Base-by-base conservation (phyloP, 2,329 filamentous ascomycete species). In the Penicillium sp. region DNA sequence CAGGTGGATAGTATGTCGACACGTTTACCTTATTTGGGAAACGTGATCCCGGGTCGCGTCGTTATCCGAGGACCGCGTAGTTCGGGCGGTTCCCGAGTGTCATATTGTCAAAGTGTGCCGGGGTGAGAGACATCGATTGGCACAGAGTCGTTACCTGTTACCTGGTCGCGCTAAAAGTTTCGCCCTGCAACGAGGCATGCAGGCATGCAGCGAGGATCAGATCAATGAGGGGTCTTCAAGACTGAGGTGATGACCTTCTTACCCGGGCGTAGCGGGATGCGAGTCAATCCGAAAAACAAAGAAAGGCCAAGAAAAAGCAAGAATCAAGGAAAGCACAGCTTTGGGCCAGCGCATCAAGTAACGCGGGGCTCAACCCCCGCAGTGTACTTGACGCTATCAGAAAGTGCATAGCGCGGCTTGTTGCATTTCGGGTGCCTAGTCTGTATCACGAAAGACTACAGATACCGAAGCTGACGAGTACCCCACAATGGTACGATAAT, bases 291-390 rank as follows among this genome's bases (percentile, higher is more conserved):
- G 19, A 62, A 58, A 58, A 42, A 57, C 37, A 54, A 56, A 54
- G 57, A 33, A 55, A 50, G 31, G 42, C 21, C 58, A 23, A 39
- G 23, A n/a, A 9, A 51, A 33, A 19, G 21, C 13, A 21, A 45
- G 27, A 33, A 33, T 35, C 27, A 43, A 25, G 21, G 35, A 50
- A 63, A 64, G 10, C n/a, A 14, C 19, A 21, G 19, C 11, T 42
- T 42, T 59, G 62, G 51, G 60, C 63, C 58, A 47, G 54, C 62
- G 19, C 39, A 42, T 42, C 59, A 58, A 49, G 26, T 42, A 39
- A 33, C 61, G 61, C 54, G 62, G 61, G 62, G 61, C 60, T 58
- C 33, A 27, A 37, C 61, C 64, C 64, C 64, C 62, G 58, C 63
- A 60, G 50, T 58, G 27, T 50, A 44, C 29, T 52, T 46, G 51